phyloP scores from a whole-genome alignment of 1,139 yeast species.

The Candida anutae region DNA sequence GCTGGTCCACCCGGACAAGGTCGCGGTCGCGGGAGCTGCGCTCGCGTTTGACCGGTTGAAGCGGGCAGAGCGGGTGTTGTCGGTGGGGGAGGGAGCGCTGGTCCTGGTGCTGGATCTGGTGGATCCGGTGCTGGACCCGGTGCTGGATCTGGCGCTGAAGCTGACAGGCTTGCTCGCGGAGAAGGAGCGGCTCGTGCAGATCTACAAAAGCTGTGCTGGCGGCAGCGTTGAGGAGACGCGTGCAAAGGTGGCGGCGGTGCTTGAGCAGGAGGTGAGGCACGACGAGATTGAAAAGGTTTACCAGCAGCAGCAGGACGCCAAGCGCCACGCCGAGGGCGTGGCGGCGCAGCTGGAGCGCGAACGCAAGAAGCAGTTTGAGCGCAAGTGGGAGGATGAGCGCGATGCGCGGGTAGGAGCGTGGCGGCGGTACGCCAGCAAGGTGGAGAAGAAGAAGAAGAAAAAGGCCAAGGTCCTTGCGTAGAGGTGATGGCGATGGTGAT shows the following conservation, averaged over 20 bases:
- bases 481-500: no score
- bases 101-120: background rate
- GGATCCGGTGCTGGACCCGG: slow-evolving; percentile 3
- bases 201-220: slow-evolving; percentile 28
- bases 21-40: slow-evolving; percentile 47
- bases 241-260: slow-evolving; percentile 25
- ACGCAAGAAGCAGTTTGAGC: slow-evolving; percentile 30
- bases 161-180: slow-evolving; percentile 23
- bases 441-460: slow-evolving; percentile 34
- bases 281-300: slow-evolving; percentile 27
- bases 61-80: slow-evolving; percentile 24
- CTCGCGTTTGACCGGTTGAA: slow-evolving; percentile 52
- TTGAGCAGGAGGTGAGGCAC: slow-evolving; percentile 26
- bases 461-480: slow-evolving; percentile 34
- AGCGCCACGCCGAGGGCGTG: slow-evolving; percentile 14
- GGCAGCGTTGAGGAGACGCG: slow-evolving; percentile 21
- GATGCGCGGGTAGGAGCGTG: slow-evolving; percentile 55
- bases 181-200: slow-evolving; percentile 25
- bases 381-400: slow-evolving; percentile 57
- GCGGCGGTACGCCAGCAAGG: slow-evolving; percentile 44
- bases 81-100: slow-evolving; percentile 3
- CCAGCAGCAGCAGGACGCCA: slow-evolving; percentile 21
- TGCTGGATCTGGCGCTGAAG: slow-evolving; percentile 2
- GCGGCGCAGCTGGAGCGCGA: slow-evolving; percentile 32
- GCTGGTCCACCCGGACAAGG: slow-evolving; percentile 64